phyloP scores from a whole-genome alignment of 176 grass and related monocot species.

The Juncus effusus region DNA sequence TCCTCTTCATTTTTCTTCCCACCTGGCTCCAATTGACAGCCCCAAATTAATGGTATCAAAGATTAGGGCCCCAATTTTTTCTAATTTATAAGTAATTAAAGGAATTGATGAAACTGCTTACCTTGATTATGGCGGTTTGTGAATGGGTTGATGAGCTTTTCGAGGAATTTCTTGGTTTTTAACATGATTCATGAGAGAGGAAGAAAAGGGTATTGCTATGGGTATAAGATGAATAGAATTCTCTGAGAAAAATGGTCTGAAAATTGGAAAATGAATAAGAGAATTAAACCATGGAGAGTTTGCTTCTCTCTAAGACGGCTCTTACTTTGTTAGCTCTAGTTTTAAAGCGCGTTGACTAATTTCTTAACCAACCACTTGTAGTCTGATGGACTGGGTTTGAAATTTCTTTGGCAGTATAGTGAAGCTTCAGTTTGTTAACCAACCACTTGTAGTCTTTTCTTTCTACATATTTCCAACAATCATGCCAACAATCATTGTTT shows the following conservation, averaged over 20 bases:
- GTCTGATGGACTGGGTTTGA: no score
- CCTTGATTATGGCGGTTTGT: constrained; percentile 12
- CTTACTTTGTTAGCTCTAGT: no score
- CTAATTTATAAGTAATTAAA: not conserved
- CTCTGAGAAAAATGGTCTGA: not conserved
- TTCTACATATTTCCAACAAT: no score
- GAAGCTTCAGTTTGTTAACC: no score
- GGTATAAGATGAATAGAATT: not conserved
- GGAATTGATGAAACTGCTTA: not conserved
- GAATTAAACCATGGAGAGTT: no score
- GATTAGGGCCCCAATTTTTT: not conserved
- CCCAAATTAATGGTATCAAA: not conserved
- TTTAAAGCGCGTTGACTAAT: no score
- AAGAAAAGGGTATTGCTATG: not conserved
- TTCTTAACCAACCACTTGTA: no score
- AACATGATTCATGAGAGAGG: constrained; percentile 17
- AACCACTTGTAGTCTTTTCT: no score
- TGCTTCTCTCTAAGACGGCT: no score
- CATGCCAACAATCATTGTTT: no score
- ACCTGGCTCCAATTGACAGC: not conserved
- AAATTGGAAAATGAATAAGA: no score
- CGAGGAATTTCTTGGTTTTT: constrained; percentile 9
- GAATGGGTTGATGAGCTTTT: constrained; percentile 28
- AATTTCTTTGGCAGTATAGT: no score
- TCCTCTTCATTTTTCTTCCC: constrained; percentile 20